These are phyloP conservation scores for Akanthomyces dipterigenus DNA, from an alignment of 2,329 filamentous ascomycete species.

Conservation along the genomic window DNA sequence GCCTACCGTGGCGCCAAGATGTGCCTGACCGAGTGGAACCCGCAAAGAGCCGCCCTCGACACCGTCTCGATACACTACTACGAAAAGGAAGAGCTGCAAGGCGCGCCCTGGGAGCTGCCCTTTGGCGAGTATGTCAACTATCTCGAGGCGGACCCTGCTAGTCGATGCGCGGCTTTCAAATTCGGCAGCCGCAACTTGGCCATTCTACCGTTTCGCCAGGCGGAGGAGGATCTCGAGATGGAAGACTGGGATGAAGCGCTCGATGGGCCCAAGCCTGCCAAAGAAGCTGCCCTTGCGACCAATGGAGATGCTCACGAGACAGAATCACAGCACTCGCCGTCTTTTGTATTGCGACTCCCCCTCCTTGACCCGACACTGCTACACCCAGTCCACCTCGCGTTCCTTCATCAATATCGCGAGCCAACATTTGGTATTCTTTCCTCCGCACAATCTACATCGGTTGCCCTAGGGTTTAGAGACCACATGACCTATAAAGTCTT, in stretches of 20 bases:
- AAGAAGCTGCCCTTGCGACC: constrained; percentile 30
- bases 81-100: constrained; percentile 83
- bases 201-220: constrained; percentile 85
- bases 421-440: constrained; percentile 94
- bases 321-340: constrained; percentile 73
- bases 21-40: constrained; percentile 90
- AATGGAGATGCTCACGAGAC: constrained; percentile 30
- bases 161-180: constrained; percentile 87
- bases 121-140: constrained; percentile 72
- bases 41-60: constrained; percentile 67
- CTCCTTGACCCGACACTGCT: constrained; percentile 81
- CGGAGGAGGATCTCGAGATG: constrained; percentile 82
- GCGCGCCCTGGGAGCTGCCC: constrained; percentile 73
- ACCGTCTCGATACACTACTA: constrained; percentile 98
- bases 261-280: constrained; percentile 58
- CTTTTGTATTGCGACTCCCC: constrained; percentile 87
- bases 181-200: constrained; percentile 86
- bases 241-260: constrained; percentile 83
- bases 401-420: constrained; percentile 94
- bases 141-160: constrained; percentile 81
- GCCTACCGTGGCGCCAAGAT: constrained; percentile 88
- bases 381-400: constrained; percentile 85
- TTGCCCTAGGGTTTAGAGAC: constrained; percentile 76
- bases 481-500: constrained; percentile 88
- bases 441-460: constrained; percentile 65